phyloP scores from a whole-genome alignment of 129 eudicot genomes.

The Gnaphalium uliginosum region DNA sequence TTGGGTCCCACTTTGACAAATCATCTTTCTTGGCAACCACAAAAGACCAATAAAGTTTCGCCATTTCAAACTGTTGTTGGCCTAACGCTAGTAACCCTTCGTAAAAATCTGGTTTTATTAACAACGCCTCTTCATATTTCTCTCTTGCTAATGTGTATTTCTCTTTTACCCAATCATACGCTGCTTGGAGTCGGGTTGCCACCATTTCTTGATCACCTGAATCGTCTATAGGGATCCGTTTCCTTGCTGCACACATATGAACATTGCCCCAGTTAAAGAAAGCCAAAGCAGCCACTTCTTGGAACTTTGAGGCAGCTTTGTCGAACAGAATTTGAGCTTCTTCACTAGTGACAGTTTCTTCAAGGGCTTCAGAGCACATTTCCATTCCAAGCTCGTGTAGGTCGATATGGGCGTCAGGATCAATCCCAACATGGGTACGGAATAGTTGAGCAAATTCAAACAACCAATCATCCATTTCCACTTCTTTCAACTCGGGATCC shows the following conservation, averaged over 20 bases:
- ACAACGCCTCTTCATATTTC: slow-evolving; percentile 86
- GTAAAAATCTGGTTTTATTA: slow-evolving; percentile 84
- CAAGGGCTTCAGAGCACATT: slow-evolving; percentile 91
- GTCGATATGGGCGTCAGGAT: slow-evolving; percentile 91
- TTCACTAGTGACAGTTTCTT: slow-evolving; percentile 92
- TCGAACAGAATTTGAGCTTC: slow-evolving; percentile 87
- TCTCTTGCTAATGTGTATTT: slow-evolving; percentile 77
- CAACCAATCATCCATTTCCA: slow-evolving; percentile 98
- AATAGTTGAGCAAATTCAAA: slow-evolving; percentile 94
- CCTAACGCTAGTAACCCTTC: slow-evolving; percentile 92
- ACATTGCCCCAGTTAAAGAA: slow-evolving; percentile 98
- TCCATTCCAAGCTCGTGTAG: slow-evolving; percentile 97
- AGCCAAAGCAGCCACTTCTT: slow-evolving; percentile 97
- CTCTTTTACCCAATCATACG: slow-evolving; percentile 91
- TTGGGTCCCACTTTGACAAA: slow-evolving; percentile 75
- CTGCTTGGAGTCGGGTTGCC: slow-evolving; percentile 65
- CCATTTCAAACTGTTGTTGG: slow-evolving; percentile 98
- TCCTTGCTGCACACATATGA: slow-evolving; percentile 97
- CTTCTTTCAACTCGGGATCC: slow-evolving; percentile 78
- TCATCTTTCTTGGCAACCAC: slow-evolving; percentile 85
- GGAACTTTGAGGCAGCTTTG: slow-evolving; percentile 90
- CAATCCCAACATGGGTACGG: slow-evolving; percentile 88
- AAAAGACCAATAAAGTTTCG: slow-evolving; percentile 94
- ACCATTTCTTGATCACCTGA: slow-evolving; percentile 70
- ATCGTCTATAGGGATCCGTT: slow-evolving; percentile 81